Percentiles rank a stretch among this genome's conserved stretches.
These are phyloP conservation scores for Globisporangium nunn DNA, from an alignment of 352 stramenopile genomes.

Conservation along the genomic window DNA sequence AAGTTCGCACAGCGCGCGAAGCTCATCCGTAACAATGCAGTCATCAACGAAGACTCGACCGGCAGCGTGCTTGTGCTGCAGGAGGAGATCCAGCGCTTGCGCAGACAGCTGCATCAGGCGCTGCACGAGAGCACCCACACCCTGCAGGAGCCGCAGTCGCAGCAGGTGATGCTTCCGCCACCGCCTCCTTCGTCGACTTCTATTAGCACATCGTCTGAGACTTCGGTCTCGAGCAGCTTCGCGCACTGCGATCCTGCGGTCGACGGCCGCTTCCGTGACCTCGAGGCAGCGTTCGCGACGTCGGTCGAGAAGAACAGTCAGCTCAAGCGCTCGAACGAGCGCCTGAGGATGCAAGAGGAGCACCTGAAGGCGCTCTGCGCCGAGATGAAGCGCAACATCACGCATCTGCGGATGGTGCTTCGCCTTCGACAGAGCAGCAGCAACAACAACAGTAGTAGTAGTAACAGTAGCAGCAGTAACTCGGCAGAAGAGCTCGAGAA, in stretches of 20 bases:
- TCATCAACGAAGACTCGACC: slow-evolving; percentile 78
- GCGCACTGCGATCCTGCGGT: slow-evolving; percentile 25
- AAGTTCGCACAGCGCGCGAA: slow-evolving; percentile 84
- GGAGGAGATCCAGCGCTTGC: slow-evolving; percentile 63
- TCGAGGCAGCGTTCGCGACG: slow-evolving; percentile 54
- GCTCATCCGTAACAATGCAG: slow-evolving; percentile 78
- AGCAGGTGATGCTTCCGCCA: neutral
- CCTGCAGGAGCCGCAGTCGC: slow-evolving; percentile 6
- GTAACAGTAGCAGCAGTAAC: too few species aligned
- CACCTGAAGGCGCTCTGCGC: slow-evolving; percentile 41
- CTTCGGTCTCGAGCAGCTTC: slow-evolving; percentile 3
- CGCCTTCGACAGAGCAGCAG: slow-evolving; percentile 20
- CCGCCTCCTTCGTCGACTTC: neutral
- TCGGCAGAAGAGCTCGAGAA: slow-evolving; percentile 10
- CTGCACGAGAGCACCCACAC: slow-evolving; percentile 14
- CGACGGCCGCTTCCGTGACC: slow-evolving; percentile 39
- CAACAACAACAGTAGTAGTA: neutral
- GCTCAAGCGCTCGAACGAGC: slow-evolving; percentile 48
- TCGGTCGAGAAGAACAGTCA: slow-evolving; percentile 53
- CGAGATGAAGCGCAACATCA: slow-evolving; percentile 51
- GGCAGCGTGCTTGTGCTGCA: slow-evolving; percentile 58
- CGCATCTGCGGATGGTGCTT: slow-evolving; percentile 55
- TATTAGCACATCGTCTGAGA: neutral
- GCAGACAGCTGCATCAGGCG: slow-evolving; percentile 48
- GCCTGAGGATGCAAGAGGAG: slow-evolving; percentile 43